Evolutionary conservation across 768 basidiomycete genomes (phyloP).

Genomic region (Mycena albidolilacea): DNA sequence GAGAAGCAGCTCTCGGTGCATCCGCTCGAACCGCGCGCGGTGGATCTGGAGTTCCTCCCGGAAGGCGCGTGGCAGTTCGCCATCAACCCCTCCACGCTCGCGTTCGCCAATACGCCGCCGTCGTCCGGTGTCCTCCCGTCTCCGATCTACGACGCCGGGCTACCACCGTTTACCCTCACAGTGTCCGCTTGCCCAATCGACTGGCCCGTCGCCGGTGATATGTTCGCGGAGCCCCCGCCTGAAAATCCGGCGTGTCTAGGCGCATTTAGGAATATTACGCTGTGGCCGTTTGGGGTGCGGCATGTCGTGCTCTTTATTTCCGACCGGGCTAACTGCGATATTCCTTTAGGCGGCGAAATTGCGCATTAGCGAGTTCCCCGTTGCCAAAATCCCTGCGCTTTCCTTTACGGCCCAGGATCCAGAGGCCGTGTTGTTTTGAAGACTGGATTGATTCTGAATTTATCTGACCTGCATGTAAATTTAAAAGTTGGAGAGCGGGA

Average conservation of each 20-base stretch:
- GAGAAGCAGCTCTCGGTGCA: slow-evolving; percentile 59
- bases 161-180: slow-evolving; percentile 62
- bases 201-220: slow-evolving; percentile 63
- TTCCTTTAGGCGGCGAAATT: slow-evolving; percentile 52
- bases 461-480: too few species aligned
- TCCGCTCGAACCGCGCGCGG: slow-evolving; percentile 60
- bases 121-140: slow-evolving; percentile 56
- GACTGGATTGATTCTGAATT: too few species aligned
- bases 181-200: slow-evolving; percentile 65
- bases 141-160: slow-evolving; percentile 64
- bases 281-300: slow-evolving; percentile 67
- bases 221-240: slow-evolving; percentile 64
- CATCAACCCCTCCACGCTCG: slow-evolving; percentile 63
- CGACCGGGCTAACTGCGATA: not conserved
- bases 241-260: slow-evolving; percentile 61
- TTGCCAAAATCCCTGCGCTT: slow-evolving; percentile 42
- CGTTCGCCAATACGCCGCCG: slow-evolving; percentile 54
- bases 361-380: slow-evolving; percentile 60
- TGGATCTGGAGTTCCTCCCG: slow-evolving; percentile 66
- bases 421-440: not conserved
- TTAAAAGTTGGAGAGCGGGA: too few species aligned
- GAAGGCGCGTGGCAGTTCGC: slow-evolving; percentile 65
- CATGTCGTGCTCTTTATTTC: not conserved
- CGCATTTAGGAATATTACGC: slow-evolving; percentile 55
- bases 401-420: slow-evolving; percentile 30